Conservation (phyloP, 805 yeast genomes). For the Candida jianshihensis region DNA sequence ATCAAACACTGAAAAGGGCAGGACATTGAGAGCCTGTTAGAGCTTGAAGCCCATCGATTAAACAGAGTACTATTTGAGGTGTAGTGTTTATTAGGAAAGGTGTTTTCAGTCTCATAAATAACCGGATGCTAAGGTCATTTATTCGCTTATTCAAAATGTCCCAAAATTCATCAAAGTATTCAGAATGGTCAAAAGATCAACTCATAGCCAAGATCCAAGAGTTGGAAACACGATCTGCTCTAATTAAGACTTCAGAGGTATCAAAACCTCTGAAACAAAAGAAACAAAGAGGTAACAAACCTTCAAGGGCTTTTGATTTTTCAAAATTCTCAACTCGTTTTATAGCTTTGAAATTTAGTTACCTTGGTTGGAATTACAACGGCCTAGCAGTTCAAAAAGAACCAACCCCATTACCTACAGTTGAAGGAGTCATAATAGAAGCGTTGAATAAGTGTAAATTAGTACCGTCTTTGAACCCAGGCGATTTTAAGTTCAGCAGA, state of each 20-base stretch:
- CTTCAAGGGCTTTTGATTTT: slow-evolving; percentile 49
- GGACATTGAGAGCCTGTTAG: too few species aligned
- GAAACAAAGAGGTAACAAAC: slow-evolving; percentile 10
- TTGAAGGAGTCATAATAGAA: slow-evolving; percentile 68
- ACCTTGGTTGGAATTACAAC: slow-evolving; percentile 90
- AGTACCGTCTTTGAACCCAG: slow-evolving; percentile 52
- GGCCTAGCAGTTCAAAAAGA: slow-evolving; percentile 82
- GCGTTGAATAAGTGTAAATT: slow-evolving; percentile 65
- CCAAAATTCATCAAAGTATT: slow-evolving; percentile 29
- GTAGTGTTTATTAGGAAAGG: too few species aligned
- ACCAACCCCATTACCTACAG: slow-evolving; percentile 75
- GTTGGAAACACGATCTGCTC: slow-evolving; percentile 37
- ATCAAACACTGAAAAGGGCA: too few species aligned
- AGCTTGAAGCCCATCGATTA: too few species aligned
- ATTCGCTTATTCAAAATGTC: slow-evolving; percentile 4
- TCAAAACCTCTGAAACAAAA: slow-evolving; percentile 9
- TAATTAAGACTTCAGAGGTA: slow-evolving; percentile 2
- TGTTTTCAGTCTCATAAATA: too few species aligned
- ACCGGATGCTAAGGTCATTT: not conserved
- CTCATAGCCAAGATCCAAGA: slow-evolving; percentile 49
- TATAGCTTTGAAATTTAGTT: slow-evolving; percentile 78
- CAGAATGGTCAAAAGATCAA: slow-evolving; percentile 59
- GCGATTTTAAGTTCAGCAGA: slow-evolving; percentile 67
- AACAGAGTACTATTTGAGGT: too few species aligned
- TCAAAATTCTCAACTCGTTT: slow-evolving; percentile 54